Conservation (phyloP, 768 basidiomycete genomes). For the Boletales sp. region DNA sequence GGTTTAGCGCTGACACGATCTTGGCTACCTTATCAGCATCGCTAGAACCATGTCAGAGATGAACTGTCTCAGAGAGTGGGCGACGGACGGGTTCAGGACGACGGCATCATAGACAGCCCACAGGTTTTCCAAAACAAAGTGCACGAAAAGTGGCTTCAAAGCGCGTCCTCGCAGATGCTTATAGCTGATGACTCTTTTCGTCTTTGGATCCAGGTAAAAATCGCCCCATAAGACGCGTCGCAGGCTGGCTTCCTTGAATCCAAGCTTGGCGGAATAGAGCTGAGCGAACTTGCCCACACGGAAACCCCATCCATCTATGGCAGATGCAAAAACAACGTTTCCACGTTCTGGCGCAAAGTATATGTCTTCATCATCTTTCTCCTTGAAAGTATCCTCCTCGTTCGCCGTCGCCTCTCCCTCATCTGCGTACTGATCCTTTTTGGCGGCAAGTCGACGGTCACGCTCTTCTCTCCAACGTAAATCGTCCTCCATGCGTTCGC, state of each 20-base stretch:
- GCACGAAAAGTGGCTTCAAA: conserved; percentile 94
- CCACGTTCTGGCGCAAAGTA: conserved; percentile 96
- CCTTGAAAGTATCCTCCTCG: conserved; percentile 72
- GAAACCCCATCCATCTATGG: conserved; percentile 98
- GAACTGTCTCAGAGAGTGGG: background rate
- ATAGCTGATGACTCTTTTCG: conserved; percentile 86
- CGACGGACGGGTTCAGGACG: conserved; percentile 79
- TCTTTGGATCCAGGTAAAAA: conserved; percentile 94
- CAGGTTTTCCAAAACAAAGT: conserved; percentile 94
- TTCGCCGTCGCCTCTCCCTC: conserved; percentile 59
- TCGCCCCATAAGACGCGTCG: conserved; percentile 94
- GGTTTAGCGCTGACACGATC: conserved; percentile 76
- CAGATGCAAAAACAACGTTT: conserved; percentile 95
- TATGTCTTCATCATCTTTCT: conserved; percentile 96
- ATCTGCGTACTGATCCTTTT: conserved; percentile 67
- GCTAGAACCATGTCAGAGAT: conserved; percentile 40
- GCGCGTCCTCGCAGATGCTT: conserved; percentile 85
- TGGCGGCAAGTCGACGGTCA: conserved; percentile 72
- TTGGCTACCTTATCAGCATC: conserved; percentile 87
- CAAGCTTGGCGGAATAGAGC: conserved; percentile 85
- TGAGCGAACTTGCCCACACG: conserved; percentile 91
- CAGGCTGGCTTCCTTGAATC: conserved; percentile 84
- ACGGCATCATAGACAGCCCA: conserved; percentile 97
- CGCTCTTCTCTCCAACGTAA: conserved; percentile 90
- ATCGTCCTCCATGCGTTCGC: conserved; percentile 96